Conservation (phyloP, 1,284 basidiomycete species). For the Porodaedalea pini region DNA sequence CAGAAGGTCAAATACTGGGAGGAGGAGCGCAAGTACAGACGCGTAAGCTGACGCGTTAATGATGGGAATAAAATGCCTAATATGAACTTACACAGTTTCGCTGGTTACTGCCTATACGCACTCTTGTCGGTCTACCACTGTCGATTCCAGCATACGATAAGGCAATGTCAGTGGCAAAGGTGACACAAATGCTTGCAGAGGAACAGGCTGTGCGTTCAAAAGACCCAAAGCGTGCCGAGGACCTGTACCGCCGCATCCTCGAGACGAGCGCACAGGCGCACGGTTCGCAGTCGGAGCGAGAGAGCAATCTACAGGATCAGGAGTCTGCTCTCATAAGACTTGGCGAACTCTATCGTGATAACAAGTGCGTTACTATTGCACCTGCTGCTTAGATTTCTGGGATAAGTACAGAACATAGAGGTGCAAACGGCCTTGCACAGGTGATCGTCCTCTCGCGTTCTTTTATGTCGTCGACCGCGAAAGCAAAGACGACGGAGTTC, state of each 20-base stretch:
- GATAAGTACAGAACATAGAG: conserved; percentile 43
- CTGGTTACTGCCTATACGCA: conserved; percentile 11
- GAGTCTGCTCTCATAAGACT: conserved; percentile 85
- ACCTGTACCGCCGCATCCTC: conserved; percentile 69
- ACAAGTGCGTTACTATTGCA: conserved; percentile 52
- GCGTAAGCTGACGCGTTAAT: conserved; percentile 16
- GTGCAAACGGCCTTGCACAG: conserved; percentile 82
- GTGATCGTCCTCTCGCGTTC: conserved; percentile 84
- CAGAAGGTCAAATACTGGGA: conserved; percentile 11
- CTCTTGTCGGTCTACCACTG: conserved; percentile 9
- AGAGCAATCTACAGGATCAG: conserved; percentile 73
- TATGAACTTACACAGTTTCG: conserved; percentile 13
- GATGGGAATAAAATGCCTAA: conserved; percentile 7
- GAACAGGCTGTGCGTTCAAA: conserved; percentile 41
- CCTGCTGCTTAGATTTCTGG: not conserved
- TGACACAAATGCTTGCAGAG: conserved; percentile 48
- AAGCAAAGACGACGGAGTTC: conserved; percentile 97
- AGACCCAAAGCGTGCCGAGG: conserved; percentile 53
- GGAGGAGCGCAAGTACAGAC: conserved; percentile 3
- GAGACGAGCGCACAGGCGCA: conserved; percentile 28
- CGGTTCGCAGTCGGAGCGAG: conserved; percentile 38
- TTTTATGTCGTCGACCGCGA: conserved; percentile 93
- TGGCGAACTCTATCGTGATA: conserved; percentile 84
- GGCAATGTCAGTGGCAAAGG: conserved; percentile 32
- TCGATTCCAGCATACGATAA: not conserved